Evolutionary conservation across 2,329 filamentous ascomycete genomes (phyloP), one percentile per base, ranked within the genome.

Genomic region (Ceratocystis alfenasii): DNA sequence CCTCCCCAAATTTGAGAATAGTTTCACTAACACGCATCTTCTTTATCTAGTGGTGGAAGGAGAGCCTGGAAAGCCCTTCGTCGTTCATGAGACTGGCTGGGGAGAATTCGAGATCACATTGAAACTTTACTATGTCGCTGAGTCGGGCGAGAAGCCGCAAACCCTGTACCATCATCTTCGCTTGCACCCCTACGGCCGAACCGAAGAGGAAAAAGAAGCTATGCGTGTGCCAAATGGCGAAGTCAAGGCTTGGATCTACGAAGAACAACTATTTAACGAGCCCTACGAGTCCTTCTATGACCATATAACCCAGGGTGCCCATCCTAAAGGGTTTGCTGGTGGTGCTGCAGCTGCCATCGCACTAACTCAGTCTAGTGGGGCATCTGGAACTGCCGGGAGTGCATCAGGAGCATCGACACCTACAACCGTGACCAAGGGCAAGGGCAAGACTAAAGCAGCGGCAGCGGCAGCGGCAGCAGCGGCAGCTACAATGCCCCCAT

Each of bases 101-200:
- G 94, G 94, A 72, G 94, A 96, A 77, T 99, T 99, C 78, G 90
- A 94, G 74, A 95, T 99, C 72, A 89, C 92, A 69, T 88, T 99
- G 74, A 91, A 96, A 73, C 82, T 99, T 57, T 95, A 95, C 78
- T 99, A 96, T 76, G 86, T 89, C 66, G 86, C 88, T 66, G 89
- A 95, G 73, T 88, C 87, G 46, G 86, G 85, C 71, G 94, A 99
- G 79, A 99, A 99, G 76, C 89, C 93, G 3, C 90, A 96, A 76
- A 95, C 92, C n/a, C 78, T 96, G 1, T 95, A 94, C 79, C 94
- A 97, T 76, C 90, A 91, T 72, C 79, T 99, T 66, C 89, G 92
- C 64, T 81, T 99, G 10, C 92, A 96, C 73, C 90, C 93, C 2
- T 99, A 93, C 75, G 91, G 91, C 17, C 81, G 90, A 67, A 88